Base-by-base conservation (phyloP, 2,329 filamentous ascomycete species). In the Fusarium luffae region DNA sequence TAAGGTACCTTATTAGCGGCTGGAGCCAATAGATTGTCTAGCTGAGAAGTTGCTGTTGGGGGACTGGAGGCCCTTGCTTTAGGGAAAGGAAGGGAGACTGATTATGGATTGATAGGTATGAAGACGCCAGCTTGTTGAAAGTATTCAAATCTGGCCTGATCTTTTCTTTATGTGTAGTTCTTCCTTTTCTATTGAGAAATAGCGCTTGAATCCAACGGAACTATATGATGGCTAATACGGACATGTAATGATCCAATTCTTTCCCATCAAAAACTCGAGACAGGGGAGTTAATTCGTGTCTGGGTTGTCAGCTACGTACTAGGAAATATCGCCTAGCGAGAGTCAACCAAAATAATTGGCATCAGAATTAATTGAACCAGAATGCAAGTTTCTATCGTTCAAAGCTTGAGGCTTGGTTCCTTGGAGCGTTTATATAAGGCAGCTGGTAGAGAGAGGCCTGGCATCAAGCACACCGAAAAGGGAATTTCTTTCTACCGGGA, bases 1-100 rank as follows among this genome's bases (percentile, higher is more conserved):
- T 25, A 32, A 62, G 57, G 41, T 28, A 43, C 40, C 42, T 56
- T 55, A 55, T 60, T 63, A 69, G 70, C 54, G 55, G 46, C 63
- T 44, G 46, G 63, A 62, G 60, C 67, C 70, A 54, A 51, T 63
- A 50, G 67, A 60, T 61, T 48, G 32, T 23, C 43, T 21, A 55
- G 44, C 30, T 51, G 14, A 41, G 32, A 18, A 23, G 49, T 51
- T 41, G 14, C 19, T 44, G 59, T 55, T 64, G 49, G 58, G 44
- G 54, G 48, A 65, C 47, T 11, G 37, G 51, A 62, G 42, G 28
- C 37, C 46, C 50, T 60, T 56, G 52, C 47, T 37, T 32, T 37
- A 34, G 16, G 16, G 18, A 12, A 37, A 37, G 55, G 46, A 58
- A 65, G 49, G 54, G 50, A 50, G 30, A 34, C 49, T 48, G 62